Percentiles rank a stretch among this genome's conserved stretches.
These are phyloP conservation scores for Claviceps cyperi DNA, from an alignment of 2,329 filamentous ascomycete genomes.

Conservation along the genomic window DNA sequence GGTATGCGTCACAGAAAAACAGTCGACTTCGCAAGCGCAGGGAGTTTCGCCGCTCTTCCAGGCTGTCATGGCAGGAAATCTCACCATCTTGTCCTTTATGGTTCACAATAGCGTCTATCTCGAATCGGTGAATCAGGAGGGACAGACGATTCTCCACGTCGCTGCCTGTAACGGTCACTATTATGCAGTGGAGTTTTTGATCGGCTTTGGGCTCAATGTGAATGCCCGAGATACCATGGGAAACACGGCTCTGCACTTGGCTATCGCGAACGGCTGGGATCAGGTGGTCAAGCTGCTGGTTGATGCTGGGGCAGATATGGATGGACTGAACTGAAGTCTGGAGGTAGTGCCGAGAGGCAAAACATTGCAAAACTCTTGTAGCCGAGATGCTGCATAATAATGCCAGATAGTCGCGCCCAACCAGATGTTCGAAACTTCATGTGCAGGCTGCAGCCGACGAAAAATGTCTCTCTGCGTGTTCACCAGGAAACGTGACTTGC, in stretches of 20 bases:
- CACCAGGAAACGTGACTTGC: too few relatives aligned
- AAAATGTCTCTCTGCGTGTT: too few relatives aligned
- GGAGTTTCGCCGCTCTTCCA: background rate
- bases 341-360: background rate
- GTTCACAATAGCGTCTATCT: background rate
- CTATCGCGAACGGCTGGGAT: background rate
- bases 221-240: background rate
- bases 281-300: background rate
- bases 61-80: background rate
- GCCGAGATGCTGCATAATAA: background rate
- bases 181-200: background rate
- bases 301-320: background rate
- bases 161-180: background rate
- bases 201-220: background rate
- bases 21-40: background rate
- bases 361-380: background rate
- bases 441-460: too few relatives aligned
- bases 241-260: background rate
- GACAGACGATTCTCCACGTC: background rate
- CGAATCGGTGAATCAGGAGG: background rate
- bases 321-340: background rate
- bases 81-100: background rate
- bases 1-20: background rate
- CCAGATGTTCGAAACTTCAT: too few relatives aligned
- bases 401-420: background rate